These are phyloP conservation scores for Malus asiatica DNA, from an alignment of 306 rosid species.

Conservation along the genomic window DNA sequence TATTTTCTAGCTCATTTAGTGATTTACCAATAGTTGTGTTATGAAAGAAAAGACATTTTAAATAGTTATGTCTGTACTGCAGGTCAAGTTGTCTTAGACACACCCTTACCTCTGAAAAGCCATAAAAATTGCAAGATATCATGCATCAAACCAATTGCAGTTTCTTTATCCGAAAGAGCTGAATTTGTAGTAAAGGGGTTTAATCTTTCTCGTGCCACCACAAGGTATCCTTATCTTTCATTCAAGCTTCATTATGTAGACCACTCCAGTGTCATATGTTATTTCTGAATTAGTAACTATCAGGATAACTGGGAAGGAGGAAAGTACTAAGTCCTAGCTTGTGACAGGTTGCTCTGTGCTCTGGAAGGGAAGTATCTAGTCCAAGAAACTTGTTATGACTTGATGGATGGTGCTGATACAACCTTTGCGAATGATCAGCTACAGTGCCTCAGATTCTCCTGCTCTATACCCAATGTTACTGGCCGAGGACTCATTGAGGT, in stretches of 20 bases:
- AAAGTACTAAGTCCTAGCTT: background rate
- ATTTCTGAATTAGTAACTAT: background rate
- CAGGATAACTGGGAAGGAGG: background rate
- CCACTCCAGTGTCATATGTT: background rate
- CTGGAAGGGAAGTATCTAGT: slow-evolving; percentile 82
- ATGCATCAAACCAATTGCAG: slow-evolving; percentile 77
- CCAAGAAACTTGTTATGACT: slow-evolving; percentile 49
- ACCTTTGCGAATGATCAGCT: slow-evolving; percentile 39
- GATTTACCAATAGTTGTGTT: background rate
- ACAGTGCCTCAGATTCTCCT: slow-evolving; percentile 62
- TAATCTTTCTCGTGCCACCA: slow-evolving; percentile 44
- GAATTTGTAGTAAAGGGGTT: slow-evolving; percentile 67
- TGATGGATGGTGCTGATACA: slow-evolving; percentile 39
- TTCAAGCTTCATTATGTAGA: background rate
- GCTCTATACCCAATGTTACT: slow-evolving; percentile 48
- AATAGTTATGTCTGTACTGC: slow-evolving; percentile 18
- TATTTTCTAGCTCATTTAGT: background rate
- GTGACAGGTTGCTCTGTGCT: slow-evolving; percentile 75
- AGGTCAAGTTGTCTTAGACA: slow-evolving; percentile 77
- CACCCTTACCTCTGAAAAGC: slow-evolving; percentile 52
- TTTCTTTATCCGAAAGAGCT: slow-evolving; percentile 42
- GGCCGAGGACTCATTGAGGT: slow-evolving; percentile 98
- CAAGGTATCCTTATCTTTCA: slow-evolving; percentile 41
- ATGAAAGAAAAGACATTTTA: background rate
- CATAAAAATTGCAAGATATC: slow-evolving; percentile 44